A percentile compares a stretch with the other conserved stretches of the same genome.
These are phyloP conservation scores for Fusarium tupiense DNA, from an alignment of 2,329 filamentous ascomycete species.

Conservation along the genomic window DNA sequence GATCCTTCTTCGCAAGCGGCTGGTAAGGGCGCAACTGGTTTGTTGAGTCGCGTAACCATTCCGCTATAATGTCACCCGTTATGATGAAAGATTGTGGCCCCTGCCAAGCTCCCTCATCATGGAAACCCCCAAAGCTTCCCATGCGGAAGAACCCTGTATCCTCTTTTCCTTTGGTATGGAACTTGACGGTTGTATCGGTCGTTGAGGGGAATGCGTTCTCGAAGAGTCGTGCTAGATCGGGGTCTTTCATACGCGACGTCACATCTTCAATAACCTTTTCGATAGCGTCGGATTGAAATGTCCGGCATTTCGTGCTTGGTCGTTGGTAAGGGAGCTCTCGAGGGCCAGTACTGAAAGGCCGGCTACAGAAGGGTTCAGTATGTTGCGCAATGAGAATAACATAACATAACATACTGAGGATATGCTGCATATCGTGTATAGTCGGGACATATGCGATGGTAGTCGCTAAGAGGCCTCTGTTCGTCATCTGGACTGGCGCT, in stretches of 20 bases:
- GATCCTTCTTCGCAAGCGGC: constrained; percentile 81
- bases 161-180: constrained; percentile 75
- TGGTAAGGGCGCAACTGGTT: constrained; percentile 96
- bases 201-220: constrained; percentile 92
- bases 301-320: constrained; percentile 82
- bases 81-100: constrained; percentile 93
- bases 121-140: constrained; percentile 42
- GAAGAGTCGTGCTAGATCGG: constrained; percentile 90
- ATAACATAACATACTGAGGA: constrained; percentile 50
- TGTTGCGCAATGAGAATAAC: neutral
- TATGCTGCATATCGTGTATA: constrained; percentile 53
- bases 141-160: constrained; percentile 51
- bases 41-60: constrained; percentile 91
- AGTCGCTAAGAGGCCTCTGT: constrained; percentile 41
- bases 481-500: constrained; percentile 29
- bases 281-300: constrained; percentile 86
- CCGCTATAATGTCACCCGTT: constrained; percentile 90
- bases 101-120: constrained; percentile 74
- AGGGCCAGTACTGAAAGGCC: constrained; percentile 81
- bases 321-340: constrained; percentile 86
- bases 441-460: constrained; percentile 51
- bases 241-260: constrained; percentile 80
- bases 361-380: constrained; percentile 57
- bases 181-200: constrained; percentile 88
- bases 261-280: constrained; percentile 89